Evolutionary conservation across 2,329 filamentous ascomycete genomes (phyloP).

Genomic region (Venturia oleaginea): DNA sequence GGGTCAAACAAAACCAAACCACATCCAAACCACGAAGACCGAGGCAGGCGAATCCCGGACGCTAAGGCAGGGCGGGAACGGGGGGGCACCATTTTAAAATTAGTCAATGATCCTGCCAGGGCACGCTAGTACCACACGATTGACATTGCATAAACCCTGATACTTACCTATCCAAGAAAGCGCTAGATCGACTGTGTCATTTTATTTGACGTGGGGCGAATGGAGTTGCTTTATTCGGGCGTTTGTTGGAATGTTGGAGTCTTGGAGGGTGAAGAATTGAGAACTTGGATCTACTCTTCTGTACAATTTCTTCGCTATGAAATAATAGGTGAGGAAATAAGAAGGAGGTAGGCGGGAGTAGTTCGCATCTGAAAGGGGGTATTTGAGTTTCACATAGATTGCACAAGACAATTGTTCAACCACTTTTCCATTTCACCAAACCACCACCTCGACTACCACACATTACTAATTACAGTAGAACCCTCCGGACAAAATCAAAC

Average conservation of each 20-base stretch:
- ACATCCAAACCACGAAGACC: no score
- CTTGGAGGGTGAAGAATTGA: not conserved
- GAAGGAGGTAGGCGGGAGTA: not conserved
- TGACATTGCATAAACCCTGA: not conserved
- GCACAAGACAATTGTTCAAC: not conserved
- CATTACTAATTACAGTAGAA: constrained; percentile 8
- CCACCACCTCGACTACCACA: not conserved
- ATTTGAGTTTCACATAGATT: not conserved
- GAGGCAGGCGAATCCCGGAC: not conserved
- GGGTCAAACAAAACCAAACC: no score
- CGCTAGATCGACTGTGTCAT: not conserved
- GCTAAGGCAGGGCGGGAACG: no score
- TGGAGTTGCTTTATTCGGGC: no score
- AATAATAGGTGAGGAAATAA: no score
- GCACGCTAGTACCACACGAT: not conserved
- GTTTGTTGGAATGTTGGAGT: not conserved
- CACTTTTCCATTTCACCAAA: constrained; percentile 3
- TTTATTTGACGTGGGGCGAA: not conserved
- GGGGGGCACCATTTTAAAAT: not conserved
- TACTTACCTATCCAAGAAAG: not conserved
- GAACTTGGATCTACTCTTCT: no score
- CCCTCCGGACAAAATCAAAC: constrained; percentile 4
- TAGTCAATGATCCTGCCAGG: not conserved
- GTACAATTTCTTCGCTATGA: no score
- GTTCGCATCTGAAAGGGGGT: not conserved